Base-by-base conservation (phyloP, 1,139 yeast genomes). In the Sugiyamaella novakii region DNA sequence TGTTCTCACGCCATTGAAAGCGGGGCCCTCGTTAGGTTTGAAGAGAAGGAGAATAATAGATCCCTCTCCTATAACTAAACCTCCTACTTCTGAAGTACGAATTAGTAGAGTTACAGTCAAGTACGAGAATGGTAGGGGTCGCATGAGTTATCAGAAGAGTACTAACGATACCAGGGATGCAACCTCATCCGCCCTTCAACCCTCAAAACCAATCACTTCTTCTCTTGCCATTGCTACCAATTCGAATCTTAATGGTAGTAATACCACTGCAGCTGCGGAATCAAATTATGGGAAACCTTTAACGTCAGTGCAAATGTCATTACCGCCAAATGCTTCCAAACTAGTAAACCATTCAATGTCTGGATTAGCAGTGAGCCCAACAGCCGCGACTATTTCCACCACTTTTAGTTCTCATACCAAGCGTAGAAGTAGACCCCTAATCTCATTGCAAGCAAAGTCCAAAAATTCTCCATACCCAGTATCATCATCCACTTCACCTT, bases 1-100 rank as follows among this genome's bases (percentile, higher is more conserved):
- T 18, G 3, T 39, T 38, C 15, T 37, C 29, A 14, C 44, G 29
- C 40, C 40, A 11, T 22, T 33, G 10, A 38, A 33, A 12, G 11
- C 43, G n/a, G 43, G 38, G 2, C 49, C 35, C 10, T 46, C 45
- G 3, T 29, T 40, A 19, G 44, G 45, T 17, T 22, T 46, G 14
- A 46, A 39, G 19, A 27, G 34, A 17, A 43, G 41, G 14, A 15
- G 47, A 12, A 19, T 37, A 10, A 15, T 31, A 17, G 19, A 11
- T 15, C 28, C 21, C n/a, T 14, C 25, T 10, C 25, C 38, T 34
- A 34, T 14, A 4, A 10, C 25, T 11, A 17, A 10, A 19, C 25
- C 25, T 10, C 38, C 38, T 31, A 31, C 21, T 14, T n/a, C 19
- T 15, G 35, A 14, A 15, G 2, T 6, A 15, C 35, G 27, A 19